These are phyloP conservation scores for Sporopachydermia lactativora DNA, from an alignment of 805 yeast genomes.

Conservation along the genomic window DNA sequence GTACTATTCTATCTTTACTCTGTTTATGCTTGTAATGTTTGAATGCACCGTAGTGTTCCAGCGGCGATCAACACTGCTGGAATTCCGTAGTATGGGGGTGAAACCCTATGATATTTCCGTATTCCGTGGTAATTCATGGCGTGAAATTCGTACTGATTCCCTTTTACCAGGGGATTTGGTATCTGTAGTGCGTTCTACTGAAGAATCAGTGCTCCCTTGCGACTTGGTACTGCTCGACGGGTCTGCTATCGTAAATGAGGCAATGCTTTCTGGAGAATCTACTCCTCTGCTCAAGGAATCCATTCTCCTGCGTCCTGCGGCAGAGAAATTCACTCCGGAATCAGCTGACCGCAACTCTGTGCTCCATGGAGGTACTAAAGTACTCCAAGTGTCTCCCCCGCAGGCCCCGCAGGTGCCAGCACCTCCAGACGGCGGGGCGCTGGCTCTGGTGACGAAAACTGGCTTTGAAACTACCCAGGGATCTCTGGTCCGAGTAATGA, in stretches of 20 bases:
- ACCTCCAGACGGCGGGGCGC: conserved; percentile 87
- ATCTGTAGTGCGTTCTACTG: conserved; percentile 76
- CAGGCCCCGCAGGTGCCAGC: conserved; percentile 32
- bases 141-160: conserved; percentile 49
- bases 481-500: conserved; percentile 93
- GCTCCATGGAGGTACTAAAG: conserved; percentile 92
- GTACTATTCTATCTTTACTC: conserved; percentile 85
- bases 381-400: conserved; percentile 77
- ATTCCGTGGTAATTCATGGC: conserved; percentile 61
- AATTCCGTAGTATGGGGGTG: conserved; percentile 94
- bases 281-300: conserved; percentile 94
- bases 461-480: conserved; percentile 99
- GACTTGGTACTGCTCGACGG: conserved; percentile 81
- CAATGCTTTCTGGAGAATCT: conserved; percentile 97
- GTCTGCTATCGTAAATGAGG: conserved; percentile 92
- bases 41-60: conserved; percentile 93
- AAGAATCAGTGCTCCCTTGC: conserved; percentile 89
- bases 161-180: conserved; percentile 83
- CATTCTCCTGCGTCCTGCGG: conserved; percentile 62
- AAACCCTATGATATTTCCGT: conserved; percentile 76
- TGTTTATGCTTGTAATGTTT: conserved; percentile 85
- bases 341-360: conserved; percentile 82
- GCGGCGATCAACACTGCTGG: conserved; percentile 87
- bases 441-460: conserved; percentile 81
- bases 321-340: conserved; percentile 56